Conservation (phyloP, 1,139 yeast genomes). For the Candida freyschussii region DNA sequence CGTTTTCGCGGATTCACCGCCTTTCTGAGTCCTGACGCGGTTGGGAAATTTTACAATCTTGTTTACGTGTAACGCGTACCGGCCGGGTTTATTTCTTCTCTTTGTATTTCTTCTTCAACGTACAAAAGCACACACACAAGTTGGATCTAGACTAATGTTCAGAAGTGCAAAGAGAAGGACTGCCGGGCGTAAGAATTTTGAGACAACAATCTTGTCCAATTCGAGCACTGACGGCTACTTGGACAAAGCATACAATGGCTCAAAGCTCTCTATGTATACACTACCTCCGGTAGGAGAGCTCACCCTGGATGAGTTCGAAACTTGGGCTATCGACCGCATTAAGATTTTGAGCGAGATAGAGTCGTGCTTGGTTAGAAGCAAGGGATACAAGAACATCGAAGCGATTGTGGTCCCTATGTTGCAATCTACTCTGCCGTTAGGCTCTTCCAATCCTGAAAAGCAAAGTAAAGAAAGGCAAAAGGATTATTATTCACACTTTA, state of each 20-base stretch:
- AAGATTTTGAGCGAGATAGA: conserved; percentile 82
- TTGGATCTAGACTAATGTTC: too few species aligned
- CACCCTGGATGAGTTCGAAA: conserved; percentile 86
- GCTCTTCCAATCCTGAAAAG: conserved; percentile 28
- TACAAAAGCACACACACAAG: too few species aligned
- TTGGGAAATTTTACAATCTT: too few species aligned
- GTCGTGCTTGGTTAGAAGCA: conserved; percentile 62
- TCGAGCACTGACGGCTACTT: conserved; percentile 27
- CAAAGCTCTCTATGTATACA: conserved; percentile 48
- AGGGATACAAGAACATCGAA: conserved; percentile 61
- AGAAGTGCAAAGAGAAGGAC: conserved; percentile 73
- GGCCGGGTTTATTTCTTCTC: too few species aligned
- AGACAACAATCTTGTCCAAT: conserved; percentile 22
- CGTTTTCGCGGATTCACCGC: too few species aligned
- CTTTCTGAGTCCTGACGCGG: too few species aligned
- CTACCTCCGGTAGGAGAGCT: conserved; percentile 79
- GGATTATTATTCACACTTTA: conserved; percentile 90
- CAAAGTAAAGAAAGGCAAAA: conserved; percentile 60
- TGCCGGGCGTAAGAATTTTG: conserved; percentile 70
- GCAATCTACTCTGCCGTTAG: conserved; percentile 61
- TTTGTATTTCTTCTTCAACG: too few species aligned
- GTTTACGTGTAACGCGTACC: too few species aligned
- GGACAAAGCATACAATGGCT: conserved; percentile 26
- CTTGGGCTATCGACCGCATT: conserved; percentile 92
- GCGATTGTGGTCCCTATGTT: conserved; percentile 59